Base-by-base conservation (phyloP, 768 basidiomycete genomes). In the Tylopilus sp. region DNA sequence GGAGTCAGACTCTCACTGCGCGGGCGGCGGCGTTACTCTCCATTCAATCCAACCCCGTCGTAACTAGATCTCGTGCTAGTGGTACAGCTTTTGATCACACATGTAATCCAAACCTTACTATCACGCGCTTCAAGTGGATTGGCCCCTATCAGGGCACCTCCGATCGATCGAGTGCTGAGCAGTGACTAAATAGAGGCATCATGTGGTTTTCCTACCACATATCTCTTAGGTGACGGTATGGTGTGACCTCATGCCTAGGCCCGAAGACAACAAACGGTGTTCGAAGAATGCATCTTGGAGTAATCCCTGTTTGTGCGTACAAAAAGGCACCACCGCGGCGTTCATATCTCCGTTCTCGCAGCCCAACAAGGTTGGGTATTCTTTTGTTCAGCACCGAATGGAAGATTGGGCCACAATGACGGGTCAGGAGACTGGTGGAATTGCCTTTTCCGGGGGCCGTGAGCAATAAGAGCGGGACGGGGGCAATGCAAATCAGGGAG, bases 331-430 rank as follows among this genome's bases (percentile, higher is more conserved):
- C 30, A 31, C 57, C 53, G 59, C 56, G 56, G 60, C 41, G 26
- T 55, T 48, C 33, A 26, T 23, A 51, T 47, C 52, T 44, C 50
- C 52, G 51, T 58, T 41, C 48, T 45, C 40, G 17, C 18, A 18
- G 1, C 39, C 20, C 7, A 21, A 40, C 28, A 47, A 36, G 45
- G 43, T 47, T 20, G 22, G 21, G n/a, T 23, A 21, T 44, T 44
- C 45, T 48, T 50, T 48, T 49, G 51, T 61, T 45, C 40, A 39
- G 36, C 47, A 31, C 35, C 40, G 48, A 61, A 58, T 49, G 48
- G 51, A 62, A 60, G 35, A 20, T 20, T 39, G 20, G 55, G 11
- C 17, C 52, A 45, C 23, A 21, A 30, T 6, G 25, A 23, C 21
- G 48, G 50, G 31, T 47, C 42, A 56, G 50, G 57, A 47, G 52